These are phyloP conservation scores for Phytophthora agathidicida DNA, from an alignment of 352 stramenopile genomes.

Conservation along the genomic window DNA sequence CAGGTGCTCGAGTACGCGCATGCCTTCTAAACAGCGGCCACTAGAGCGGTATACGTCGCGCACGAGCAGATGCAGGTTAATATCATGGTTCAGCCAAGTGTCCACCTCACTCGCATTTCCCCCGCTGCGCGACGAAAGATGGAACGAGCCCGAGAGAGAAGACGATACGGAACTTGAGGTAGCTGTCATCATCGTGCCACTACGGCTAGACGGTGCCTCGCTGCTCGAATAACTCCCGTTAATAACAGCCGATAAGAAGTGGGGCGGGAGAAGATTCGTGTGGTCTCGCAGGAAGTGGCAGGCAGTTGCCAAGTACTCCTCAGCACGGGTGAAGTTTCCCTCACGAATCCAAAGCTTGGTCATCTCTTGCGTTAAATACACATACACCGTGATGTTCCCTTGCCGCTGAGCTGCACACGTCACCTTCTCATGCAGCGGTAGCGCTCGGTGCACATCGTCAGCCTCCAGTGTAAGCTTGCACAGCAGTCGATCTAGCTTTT, in stretches of 20 bases:
- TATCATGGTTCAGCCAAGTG: conserved; percentile 81
- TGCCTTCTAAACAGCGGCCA: conserved; percentile 77
- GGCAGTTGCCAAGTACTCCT: conserved; percentile 66
- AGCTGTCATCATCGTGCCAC: conserved; percentile 70
- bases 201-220: conserved; percentile 57
- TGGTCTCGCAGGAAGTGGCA: conserved; percentile 78
- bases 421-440: conserved; percentile 84
- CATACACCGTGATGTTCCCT: conserved; percentile 85
- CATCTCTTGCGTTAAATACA: conserved; percentile 84
- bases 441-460: conserved; percentile 75
- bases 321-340: conserved; percentile 74
- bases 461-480: conserved; percentile 78
- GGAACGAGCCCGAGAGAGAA: conserved; percentile 60
- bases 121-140: conserved; percentile 52
- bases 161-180: conserved; percentile 75
- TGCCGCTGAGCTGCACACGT: conserved; percentile 66
- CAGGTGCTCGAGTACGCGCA: conserved; percentile 80
- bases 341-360: conserved; percentile 83
- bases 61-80: conserved; percentile 83
- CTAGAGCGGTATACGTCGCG: conserved; percentile 82
- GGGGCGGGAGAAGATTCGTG: conserved; percentile 67
- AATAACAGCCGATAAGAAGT: conserved; percentile 58
- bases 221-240: conserved; percentile 61
- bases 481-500: conserved; percentile 76
- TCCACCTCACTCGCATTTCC: conserved; percentile 79